Evolutionary conservation across 2,329 filamentous ascomycete genomes (phyloP).

Genomic region (Phaeomoniella chlamydospora): DNA sequence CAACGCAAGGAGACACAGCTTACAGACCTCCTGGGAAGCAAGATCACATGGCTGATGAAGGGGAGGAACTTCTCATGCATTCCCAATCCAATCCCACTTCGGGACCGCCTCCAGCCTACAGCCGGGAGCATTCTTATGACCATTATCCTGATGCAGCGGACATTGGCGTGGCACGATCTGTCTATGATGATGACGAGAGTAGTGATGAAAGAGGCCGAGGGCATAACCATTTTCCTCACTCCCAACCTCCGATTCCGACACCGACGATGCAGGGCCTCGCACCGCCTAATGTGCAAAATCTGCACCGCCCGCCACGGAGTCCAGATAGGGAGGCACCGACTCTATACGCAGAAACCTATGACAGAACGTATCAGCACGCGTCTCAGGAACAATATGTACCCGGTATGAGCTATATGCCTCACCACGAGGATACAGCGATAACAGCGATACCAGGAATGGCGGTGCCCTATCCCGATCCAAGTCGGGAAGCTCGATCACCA

Average conservation of each 20-base stretch:
- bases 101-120: conserved; percentile 1
- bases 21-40: background rate
- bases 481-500: background rate
- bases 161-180: conserved; percentile 8
- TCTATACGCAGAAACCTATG: no score
- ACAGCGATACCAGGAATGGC: no score
- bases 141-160: conserved; percentile 6
- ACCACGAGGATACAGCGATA: no score
- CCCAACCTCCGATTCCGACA: background rate
- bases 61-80: conserved; percentile 21
- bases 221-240: background rate
- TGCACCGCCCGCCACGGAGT: no score
- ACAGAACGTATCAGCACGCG: no score
- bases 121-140: conserved; percentile 1
- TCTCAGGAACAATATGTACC: no score
- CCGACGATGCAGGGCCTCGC: no score
- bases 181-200: conserved; percentile 6
- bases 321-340: no score
- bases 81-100: conserved; percentile 20
- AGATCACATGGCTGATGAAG: conserved; percentile 17
- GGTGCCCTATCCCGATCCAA: background rate
- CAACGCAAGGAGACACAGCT: background rate
- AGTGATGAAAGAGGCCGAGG: background rate
- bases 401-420: no score
- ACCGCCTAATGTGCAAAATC: no score